phyloP scores from a whole-genome alignment of 768 basidiomycete species.

The Lentinula guzmanii region DNA sequence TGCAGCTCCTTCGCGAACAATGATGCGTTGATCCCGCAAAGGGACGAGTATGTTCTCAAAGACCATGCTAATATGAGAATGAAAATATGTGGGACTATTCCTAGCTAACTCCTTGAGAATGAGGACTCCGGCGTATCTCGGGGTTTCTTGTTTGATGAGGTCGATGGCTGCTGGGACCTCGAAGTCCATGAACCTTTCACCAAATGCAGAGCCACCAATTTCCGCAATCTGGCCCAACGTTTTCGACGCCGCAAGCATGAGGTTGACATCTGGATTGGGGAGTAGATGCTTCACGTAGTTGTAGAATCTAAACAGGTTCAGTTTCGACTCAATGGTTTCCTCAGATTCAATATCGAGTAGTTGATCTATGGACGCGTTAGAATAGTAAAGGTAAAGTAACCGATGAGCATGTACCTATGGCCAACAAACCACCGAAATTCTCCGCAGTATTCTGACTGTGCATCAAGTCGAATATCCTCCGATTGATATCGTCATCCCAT shows the following conservation, averaged over 20 bases:
- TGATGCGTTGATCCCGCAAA: slow-evolving; percentile 80
- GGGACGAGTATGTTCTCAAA: slow-evolving; percentile 93
- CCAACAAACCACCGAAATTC: slow-evolving; percentile 80
- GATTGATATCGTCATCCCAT: slow-evolving; percentile 83
- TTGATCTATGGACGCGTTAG: slow-evolving; percentile 41
- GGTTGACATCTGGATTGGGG: slow-evolving; percentile 83
- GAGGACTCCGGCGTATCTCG: slow-evolving; percentile 89
- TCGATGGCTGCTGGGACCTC: slow-evolving; percentile 84
- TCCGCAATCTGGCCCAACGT: slow-evolving; percentile 84
- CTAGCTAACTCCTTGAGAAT: slow-evolving; percentile 91
- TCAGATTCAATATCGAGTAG: slow-evolving; percentile 73
- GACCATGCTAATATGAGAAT: slow-evolving; percentile 80
- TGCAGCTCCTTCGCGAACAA: slow-evolving; percentile 89
- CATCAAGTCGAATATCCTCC: slow-evolving; percentile 73
- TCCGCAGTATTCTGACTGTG: slow-evolving; percentile 76
- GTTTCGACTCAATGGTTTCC: slow-evolving; percentile 75
- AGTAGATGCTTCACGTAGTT: slow-evolving; percentile 93
- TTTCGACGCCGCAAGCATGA: slow-evolving; percentile 94
- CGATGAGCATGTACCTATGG: slow-evolving; percentile 59
- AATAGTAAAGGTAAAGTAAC: neutral
- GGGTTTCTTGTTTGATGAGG: slow-evolving; percentile 73
- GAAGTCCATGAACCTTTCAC: slow-evolving; percentile 84
- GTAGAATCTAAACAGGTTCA: slow-evolving; percentile 80
- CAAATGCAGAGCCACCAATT: slow-evolving; percentile 77
- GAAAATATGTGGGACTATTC: slow-evolving; percentile 83